These are phyloP conservation scores for Pseudoscleropodium purum DNA, from an alignment of 225 moss, liverwort and hornwort genomes.

Conservation along the genomic window DNA sequence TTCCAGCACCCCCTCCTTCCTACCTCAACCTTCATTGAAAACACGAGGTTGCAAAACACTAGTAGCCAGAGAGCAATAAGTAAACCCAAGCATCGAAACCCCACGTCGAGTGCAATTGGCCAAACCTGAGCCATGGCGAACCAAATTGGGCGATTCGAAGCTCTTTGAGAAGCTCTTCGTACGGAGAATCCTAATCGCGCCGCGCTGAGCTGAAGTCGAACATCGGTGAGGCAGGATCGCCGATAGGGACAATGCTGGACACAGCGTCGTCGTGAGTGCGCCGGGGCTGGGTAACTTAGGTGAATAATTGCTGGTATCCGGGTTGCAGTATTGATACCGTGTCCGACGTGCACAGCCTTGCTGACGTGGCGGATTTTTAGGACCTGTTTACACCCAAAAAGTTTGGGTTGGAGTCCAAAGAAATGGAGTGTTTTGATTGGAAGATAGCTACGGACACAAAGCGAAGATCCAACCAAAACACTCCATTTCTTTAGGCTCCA, in stretches of 20 bases:
- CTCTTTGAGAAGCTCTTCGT: background rate
- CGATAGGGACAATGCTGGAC: background rate
- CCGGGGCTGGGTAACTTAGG: background rate
- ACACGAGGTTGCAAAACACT: background rate
- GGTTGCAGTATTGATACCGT: background rate
- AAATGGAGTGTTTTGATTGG: too few relatives aligned
- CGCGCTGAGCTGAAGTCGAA: background rate
- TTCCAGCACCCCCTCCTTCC: background rate
- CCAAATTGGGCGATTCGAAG: background rate
- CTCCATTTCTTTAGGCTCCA: too few relatives aligned
- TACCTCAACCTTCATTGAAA: background rate
- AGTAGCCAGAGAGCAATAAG: background rate
- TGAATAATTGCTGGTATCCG: too few relatives aligned
- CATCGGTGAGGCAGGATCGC: background rate
- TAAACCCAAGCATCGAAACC: background rate
- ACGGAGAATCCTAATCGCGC: background rate
- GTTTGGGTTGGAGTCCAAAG: too few relatives aligned
- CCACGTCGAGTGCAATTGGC: background rate
- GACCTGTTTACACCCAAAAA: too few relatives aligned
- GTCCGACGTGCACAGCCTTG: background rate
- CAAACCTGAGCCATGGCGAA: slow-evolving; percentile 24
- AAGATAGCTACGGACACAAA: too few relatives aligned
- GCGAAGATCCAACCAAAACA: too few relatives aligned
- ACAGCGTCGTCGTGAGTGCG: background rate
- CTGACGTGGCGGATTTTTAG: background rate